Evolutionary conservation across 1,284 basidiomycete genomes (phyloP), one percentile per base, ranked within the genome.

Genomic region (Marasmius sp.): DNA sequence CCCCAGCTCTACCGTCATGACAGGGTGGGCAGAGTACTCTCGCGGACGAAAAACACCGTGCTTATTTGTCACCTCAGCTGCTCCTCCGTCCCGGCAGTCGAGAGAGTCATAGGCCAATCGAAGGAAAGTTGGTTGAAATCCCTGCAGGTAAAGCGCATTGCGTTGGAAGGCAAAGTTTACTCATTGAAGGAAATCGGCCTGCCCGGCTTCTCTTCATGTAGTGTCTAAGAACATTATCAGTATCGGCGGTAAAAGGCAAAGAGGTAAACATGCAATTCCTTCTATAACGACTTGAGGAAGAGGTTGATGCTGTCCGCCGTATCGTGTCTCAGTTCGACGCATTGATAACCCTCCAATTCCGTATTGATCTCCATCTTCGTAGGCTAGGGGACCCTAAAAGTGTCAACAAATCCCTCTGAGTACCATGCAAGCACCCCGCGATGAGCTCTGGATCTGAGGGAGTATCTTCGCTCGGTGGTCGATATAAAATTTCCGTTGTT

Each of bases 1-100:
- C 52, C 79, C 79, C 61, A 90, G 82, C 61, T 90, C 85, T 47
- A 91, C 86, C 57, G 87, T 78, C 52, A 86, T 77, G 63, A 87
- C 77, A 3, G 27, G 27, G 27, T 84, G 95, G 39, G 86, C 93
- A 69, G 75, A 90, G 34, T 74, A 88, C 11, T 95, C 27, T 5
- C 27, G 2, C 27, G 27, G 27, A n/a, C 5, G 5, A 2, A 27
- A 27, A 27, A 27, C 2, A 27, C 27, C 27, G 27, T 5, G 5
- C n/a, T n/a, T n/a, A n/a, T n/a, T 27, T 27, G n/a, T n/a, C n/a
- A n/a, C n/a, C n/a, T n/a, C n/a, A n/a, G n/a, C n/a, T n/a, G n/a
- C n/a, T n/a, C n/a, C n/a, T n/a, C n/a, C 27, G 27, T 27, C 5
- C 27, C 27, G 27, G 27, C 27, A 27, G 5, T 27, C 5, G 27